Conservation (phyloP, 1,284 basidiomycete species). For the Pseudozyma sp. region DNA sequence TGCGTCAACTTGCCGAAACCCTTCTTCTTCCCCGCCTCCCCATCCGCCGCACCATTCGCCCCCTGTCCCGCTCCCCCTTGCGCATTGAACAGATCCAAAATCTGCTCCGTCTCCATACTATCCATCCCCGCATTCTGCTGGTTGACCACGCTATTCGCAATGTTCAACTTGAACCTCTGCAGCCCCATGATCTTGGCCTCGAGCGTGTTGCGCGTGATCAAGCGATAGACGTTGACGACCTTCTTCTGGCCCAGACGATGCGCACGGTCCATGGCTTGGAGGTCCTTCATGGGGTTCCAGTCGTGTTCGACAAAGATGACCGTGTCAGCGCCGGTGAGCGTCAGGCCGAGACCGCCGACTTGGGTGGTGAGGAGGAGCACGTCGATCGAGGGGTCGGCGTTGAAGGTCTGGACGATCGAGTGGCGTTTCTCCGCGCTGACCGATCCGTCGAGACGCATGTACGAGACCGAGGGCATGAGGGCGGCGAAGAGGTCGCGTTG, state of each 20-base stretch:
- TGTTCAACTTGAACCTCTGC: slow-evolving; percentile 98
- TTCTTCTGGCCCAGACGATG: slow-evolving; percentile 99
- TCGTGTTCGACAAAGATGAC: slow-evolving; percentile 99
- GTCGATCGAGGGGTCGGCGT: slow-evolving; percentile 96
- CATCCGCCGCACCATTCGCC: background rate
- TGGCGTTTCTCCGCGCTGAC: slow-evolving; percentile 64
- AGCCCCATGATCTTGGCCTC: slow-evolving; percentile 99
- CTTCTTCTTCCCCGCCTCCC: slow-evolving; percentile 18
- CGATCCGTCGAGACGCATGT: slow-evolving; percentile 90
- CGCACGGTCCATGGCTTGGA: slow-evolving; percentile 99
- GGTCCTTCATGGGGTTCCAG: slow-evolving; percentile 99
- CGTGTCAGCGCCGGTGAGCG: slow-evolving; percentile 96
- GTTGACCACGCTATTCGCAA: slow-evolving; percentile 94
- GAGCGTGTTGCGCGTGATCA: slow-evolving; percentile 95
- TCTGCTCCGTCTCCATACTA: slow-evolving; percentile 97
- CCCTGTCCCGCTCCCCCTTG: slow-evolving; percentile 6
- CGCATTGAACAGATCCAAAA: slow-evolving; percentile 86
- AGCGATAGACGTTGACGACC: slow-evolving; percentile 97
- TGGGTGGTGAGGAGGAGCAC: slow-evolving; percentile 94
- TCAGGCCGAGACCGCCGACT: slow-evolving; percentile 94
- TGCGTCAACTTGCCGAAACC: slow-evolving; percentile 66
- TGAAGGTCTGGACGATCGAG: slow-evolving; percentile 93
- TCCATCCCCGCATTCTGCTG: slow-evolving; percentile 94
- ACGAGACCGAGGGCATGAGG: slow-evolving; percentile 94
- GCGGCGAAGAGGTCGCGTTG: slow-evolving; percentile 90